Base-by-base conservation (phyloP, 345 rosid species). In the Ceriops tagal region DNA sequence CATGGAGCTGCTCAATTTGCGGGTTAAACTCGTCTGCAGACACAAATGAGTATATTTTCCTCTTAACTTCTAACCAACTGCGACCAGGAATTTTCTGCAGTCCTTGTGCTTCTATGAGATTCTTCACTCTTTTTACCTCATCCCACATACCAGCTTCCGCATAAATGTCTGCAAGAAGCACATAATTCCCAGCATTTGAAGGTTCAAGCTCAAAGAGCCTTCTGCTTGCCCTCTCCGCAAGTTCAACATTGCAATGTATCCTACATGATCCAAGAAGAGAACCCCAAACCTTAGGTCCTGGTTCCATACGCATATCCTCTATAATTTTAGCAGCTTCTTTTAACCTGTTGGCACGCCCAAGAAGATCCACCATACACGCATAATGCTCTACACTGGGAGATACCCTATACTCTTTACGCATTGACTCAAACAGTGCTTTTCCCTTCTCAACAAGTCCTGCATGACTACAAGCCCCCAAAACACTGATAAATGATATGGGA, bases 11-110 rank as follows among this genome's bases (percentile, higher is more conserved):
- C 66, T 83, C 90, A 28, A 79, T 78, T 51, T 78, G 95, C 11
- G 91, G 95, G 37, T 87, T 85, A 55, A 77, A 76, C 83, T 88
- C 96, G 21, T 93, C 98, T 3, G 82, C 88, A 0, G 95, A 91
- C 57, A 69, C 80, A 46, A 88, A 83, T 0, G 90, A 87, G 69
- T 89, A 71, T 60, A 93, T 71, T 79, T 84, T 85, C 71, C 83
- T 79, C 52, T 68, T 71, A 11, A 67, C 80, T 71, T 77, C 73
- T 22, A 72, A 67, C 76, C 76, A 71, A 58, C 76, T 57, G 16
- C 70, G 37, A 62, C 80, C 80, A 3, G 69, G 65, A 58, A 76
- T 65, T 30, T 76, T 77, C 20, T 57, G 80, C 5, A 77, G 66
- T n/a, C 80, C 80, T 11, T 57, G 58, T 35, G 69, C 61, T 32